phyloP scores from a whole-genome alignment of 176 grass and related monocot species.

The Aegilops longissima region DNA sequence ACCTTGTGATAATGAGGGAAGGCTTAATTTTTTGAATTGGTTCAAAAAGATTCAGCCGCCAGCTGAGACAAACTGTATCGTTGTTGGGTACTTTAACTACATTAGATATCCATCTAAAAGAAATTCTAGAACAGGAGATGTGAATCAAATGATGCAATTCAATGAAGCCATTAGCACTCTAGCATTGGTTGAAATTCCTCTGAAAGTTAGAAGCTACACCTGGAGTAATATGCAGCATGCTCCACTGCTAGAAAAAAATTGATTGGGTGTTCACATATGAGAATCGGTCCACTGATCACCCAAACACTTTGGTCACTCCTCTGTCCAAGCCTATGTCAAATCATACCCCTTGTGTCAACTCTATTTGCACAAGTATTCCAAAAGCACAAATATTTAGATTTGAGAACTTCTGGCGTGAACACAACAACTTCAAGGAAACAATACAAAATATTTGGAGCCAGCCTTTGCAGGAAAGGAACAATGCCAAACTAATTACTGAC shows the following conservation, averaged over 20 bases:
- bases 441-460: too few relatives aligned
- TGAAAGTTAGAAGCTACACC: neutral
- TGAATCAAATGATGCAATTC: neutral
- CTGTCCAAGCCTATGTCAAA: neutral
- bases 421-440: too few relatives aligned
- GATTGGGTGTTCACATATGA: neutral
- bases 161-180: neutral
- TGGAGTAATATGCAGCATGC: neutral
- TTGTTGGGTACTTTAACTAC: too few relatives aligned
- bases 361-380: neutral
- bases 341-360: neutral
- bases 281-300: too few relatives aligned
- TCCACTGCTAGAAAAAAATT: neutral
- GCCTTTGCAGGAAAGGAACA: too few relatives aligned
- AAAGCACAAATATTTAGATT: neutral
- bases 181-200: neutral
- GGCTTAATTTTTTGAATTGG: too few relatives aligned
- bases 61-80: too few relatives aligned
- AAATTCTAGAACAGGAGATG: neutral
- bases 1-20: too few relatives aligned
- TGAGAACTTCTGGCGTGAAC: neutral
- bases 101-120: too few relatives aligned
- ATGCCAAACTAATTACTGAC: too few relatives aligned
- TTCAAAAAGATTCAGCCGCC: too few relatives aligned
- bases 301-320: too few relatives aligned